Conservation (phyloP, 306 rosid species). For the Casuarina cunninghamiana region DNA sequence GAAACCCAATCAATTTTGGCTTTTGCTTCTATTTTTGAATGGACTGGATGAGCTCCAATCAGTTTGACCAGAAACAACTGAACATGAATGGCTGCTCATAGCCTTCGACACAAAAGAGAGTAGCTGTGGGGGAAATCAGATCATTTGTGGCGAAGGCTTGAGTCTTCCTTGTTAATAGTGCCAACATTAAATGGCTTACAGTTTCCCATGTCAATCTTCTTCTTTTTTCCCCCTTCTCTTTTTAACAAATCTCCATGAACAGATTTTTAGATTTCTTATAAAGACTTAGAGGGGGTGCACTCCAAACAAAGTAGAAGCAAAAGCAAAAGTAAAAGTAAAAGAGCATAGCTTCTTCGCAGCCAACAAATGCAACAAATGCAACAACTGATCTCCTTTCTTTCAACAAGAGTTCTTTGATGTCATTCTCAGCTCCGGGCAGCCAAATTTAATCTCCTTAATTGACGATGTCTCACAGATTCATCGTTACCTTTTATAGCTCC, state of each 20-base stretch:
- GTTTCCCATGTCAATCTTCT: background rate
- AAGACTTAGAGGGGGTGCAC: background rate
- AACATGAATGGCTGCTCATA: background rate
- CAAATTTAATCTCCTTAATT: background rate
- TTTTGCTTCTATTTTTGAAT: background rate
- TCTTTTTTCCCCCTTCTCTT: background rate
- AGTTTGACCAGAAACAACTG: background rate
- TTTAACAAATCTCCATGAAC: background rate
- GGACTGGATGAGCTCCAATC: background rate
- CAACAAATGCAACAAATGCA: slow-evolving; percentile 1
- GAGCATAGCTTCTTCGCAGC: background rate
- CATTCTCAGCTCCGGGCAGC: background rate
- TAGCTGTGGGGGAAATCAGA: too few species aligned
- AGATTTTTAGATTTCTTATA: background rate
- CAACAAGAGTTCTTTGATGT: background rate
- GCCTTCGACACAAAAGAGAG: background rate
- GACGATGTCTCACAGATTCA: background rate
- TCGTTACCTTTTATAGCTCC: background rate
- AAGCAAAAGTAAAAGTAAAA: background rate
- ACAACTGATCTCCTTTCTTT: background rate
- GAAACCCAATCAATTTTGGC: background rate
- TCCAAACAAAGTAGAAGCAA: background rate
- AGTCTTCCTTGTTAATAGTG: background rate
- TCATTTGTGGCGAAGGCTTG: too few species aligned
- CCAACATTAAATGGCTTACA: background rate